phyloP scores from a whole-genome alignment of 2,329 filamentous ascomycete species.

The Ascochyta lentis region DNA sequence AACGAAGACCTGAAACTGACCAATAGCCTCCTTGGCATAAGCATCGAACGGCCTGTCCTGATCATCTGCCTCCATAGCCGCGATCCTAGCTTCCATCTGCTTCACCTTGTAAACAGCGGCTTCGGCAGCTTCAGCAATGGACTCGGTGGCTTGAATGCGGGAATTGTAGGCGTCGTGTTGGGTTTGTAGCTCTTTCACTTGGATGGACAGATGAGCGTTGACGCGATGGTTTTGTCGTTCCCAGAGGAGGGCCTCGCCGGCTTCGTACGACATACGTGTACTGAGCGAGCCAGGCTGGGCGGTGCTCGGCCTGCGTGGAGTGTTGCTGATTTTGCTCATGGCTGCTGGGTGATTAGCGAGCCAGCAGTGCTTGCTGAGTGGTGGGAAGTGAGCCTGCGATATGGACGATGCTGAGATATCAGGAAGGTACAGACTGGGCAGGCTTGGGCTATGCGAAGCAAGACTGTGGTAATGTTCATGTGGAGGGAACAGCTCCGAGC shows the following conservation, averaged over 20 bases:
- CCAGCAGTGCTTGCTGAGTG: neutral
- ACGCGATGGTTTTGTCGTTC: conserved; percentile 50
- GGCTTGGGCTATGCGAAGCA: neutral
- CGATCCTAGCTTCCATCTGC: conserved; percentile 28
- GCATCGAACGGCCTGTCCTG: conserved; percentile 29
- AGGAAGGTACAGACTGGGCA: neutral
- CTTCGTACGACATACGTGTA: conserved; percentile 26
- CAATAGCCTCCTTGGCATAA: conserved; percentile 25
- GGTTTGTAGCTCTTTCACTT: conserved; percentile 46
- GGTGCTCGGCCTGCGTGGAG: conserved; percentile 18
- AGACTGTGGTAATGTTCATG: too few relatives aligned
- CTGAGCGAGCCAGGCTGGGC: conserved; percentile 8
- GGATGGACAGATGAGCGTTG: conserved; percentile 43
- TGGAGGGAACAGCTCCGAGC: too few relatives aligned
- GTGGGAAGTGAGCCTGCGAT: neutral
- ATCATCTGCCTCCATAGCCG: conserved; percentile 33
- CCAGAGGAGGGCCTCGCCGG: conserved; percentile 48
- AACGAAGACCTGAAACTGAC: conserved; percentile 19
- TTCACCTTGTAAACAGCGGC: conserved; percentile 20
- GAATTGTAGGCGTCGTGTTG: conserved; percentile 26
- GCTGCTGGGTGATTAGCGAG: neutral
- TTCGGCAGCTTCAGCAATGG: conserved; percentile 23
- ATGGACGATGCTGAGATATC: neutral
- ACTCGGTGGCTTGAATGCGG: conserved; percentile 32
- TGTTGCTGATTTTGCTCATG: conserved; percentile 18